Evolutionary conservation across 2,329 filamentous ascomycete genomes (phyloP), one percentile per base, ranked within the genome.

Genomic region (Ophiostoma himal-ulmi): DNA sequence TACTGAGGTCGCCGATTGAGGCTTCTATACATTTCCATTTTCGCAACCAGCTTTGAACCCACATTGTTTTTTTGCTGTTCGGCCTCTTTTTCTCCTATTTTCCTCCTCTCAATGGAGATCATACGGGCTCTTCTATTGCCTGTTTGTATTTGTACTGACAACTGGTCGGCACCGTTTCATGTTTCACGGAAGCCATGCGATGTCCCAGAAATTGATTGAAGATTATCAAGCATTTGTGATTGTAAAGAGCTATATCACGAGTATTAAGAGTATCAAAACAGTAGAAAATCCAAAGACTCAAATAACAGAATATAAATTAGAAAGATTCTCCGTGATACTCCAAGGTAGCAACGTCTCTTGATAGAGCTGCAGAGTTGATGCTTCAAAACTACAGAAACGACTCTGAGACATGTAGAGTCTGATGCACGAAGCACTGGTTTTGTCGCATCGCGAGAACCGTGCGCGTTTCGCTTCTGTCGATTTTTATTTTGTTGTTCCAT

Each of bases 331-430:
- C 26, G 26, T 22, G 57, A 62, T 34, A 17, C 26, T 34, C 22
- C 26, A 13, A 62, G 11, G 57, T 34, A 34, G 57, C 57, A 62
- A 34, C 26, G 26, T 2, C 17, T 48, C 44, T 48, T 48, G 10
- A 39, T 39, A 39, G 52, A 34, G 26, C 22, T 57, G 52, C 22
- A 22, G 26, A 11, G 22, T 62, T 62, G 10, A 36, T 62, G 57
- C 57, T 62, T 62, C 57, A 62, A 14, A 62, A 17, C 57, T 26
- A 34, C 57, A 62, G 57, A 62, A 62, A 62, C 57, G 57, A 62
- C 57, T 34, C 26, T 62, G 57, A 62, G 57, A 62, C 57, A 62
- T 5, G 14, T 17, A 62, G 57, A 26, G 57, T 62, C 57, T 62
- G 57, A 62, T 62, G 57, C 34, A 62, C 26, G 17, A 62, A 26